A percentile compares a stretch with the other conserved stretches of the same genome.
Evolutionary conservation across 768 basidiomycete species (phyloP).

Genomic region (Boletus sp.): DNA sequence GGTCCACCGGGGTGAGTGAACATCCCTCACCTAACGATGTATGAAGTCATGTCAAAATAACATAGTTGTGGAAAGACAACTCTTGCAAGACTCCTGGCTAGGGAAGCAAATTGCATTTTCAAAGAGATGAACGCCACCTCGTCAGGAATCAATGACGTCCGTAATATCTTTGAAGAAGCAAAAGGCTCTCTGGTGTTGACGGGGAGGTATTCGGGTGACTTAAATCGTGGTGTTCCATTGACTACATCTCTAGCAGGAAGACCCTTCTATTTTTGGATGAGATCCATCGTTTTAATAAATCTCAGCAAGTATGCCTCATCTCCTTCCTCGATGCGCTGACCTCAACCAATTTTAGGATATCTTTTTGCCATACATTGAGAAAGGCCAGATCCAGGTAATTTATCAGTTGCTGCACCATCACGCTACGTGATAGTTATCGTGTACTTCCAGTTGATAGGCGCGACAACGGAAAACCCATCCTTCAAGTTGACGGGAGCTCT

Average conservation of each 20-base stretch:
- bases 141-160: conserved; percentile 65
- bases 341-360: conserved; percentile 49
- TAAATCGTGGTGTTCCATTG: background rate
- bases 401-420: background rate
- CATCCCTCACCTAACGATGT: background rate
- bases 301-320: conserved; percentile 51
- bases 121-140: conserved; percentile 78
- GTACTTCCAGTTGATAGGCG: conserved; percentile 58
- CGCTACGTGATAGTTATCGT: background rate
- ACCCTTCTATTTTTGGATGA: conserved; percentile 83
- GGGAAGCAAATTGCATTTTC: conserved; percentile 54
- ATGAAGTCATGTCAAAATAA: background rate
- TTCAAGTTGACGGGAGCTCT: conserved; percentile 76
- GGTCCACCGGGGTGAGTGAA: conserved; percentile 61
- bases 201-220: conserved; percentile 45
- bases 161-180: conserved; percentile 74
- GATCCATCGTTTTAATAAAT: conserved; percentile 74
- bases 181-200: conserved; percentile 59
- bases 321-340: background rate
- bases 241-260: conserved; percentile 38
- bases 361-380: conserved; percentile 79
- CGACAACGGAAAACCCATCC: conserved; percentile 88
- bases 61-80: conserved; percentile 71
- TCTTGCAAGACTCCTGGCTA: conserved; percentile 67
- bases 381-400: conserved; percentile 63